A percentile compares a stretch with the other conserved stretches of the same genome.
phyloP scores from a whole-genome alignment of 140 eudicot genomes.

The Ambrosia hybrid region DNA sequence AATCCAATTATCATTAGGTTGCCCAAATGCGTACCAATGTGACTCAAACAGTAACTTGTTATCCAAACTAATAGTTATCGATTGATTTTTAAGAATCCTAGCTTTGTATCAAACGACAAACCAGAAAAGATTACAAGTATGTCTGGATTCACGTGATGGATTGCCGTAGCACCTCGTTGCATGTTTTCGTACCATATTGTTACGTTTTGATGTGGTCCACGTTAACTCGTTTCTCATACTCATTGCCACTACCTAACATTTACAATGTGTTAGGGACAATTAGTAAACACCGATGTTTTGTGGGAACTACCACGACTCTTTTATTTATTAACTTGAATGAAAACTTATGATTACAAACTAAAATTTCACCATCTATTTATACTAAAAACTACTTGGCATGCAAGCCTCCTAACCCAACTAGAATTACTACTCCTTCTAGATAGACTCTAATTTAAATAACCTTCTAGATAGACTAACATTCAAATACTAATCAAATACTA shows the following conservation, averaged over 20 bases:
- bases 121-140: slow-evolving; percentile 61
- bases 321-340: no score
- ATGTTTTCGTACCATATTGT: slow-evolving; percentile 50
- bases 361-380: no score
- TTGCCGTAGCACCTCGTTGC: slow-evolving; percentile 41
- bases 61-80: slow-evolving; percentile 30
- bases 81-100: slow-evolving; percentile 37
- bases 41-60: slow-evolving; percentile 63
- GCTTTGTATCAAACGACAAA: slow-evolving; percentile 37
- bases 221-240: slow-evolving; percentile 68
- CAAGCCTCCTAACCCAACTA: no score
- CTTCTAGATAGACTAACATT: no score
- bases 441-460: no score
- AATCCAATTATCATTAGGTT: slow-evolving; percentile 40
- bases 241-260: slow-evolving; percentile 59
- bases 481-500: no score
- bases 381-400: no score
- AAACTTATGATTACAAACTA: no score
- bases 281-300: no score
- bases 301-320: no score
- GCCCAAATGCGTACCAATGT: slow-evolving; percentile 61
- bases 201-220: slow-evolving; percentile 54
- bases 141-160: slow-evolving; percentile 48
- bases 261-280: no score
- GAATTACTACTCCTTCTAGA: no score